Base-by-base conservation (phyloP, 139 green algal species). In the Chlorella sorokiniana region DNA sequence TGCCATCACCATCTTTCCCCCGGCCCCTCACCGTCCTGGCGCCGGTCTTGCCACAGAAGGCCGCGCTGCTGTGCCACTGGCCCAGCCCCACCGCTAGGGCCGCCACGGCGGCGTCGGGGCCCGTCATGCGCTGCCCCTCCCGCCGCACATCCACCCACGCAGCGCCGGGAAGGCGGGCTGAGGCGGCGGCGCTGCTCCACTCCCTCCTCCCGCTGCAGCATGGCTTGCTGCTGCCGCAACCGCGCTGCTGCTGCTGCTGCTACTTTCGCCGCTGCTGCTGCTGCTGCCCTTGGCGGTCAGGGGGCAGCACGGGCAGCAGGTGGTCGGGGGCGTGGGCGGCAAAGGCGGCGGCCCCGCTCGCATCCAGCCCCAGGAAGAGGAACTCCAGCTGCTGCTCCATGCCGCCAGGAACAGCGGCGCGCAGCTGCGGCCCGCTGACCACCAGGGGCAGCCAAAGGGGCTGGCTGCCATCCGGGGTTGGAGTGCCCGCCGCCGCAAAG, bases 31-130 rank as follows among this genome's bases (percentile, higher is more conserved):
- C 69, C 45, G 59, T 67, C n/a, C 44, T 69, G 3, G 31, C 40
- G 51, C 90, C 90, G 22, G 75, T 88, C 1, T 65, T 18, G 33
- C 65, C 42, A 65, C 84, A 86, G 69, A 89, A 92, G 1, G 76
- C 77, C 2, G 79, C 71, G 54, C 67, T 77, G 14, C 54, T 35
- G 81, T 92, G 81, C 89, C 89, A 94, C 29, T 61, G 29, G 18
- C 83, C 56, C 23, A 95, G 44, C 9, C 90, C 89, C 20, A 69
- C 79, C 0, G 91, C 89, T 2, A 87, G 79, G 0, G 86, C 92
- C 40, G 91, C 54, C 38, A 95, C 69, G 0, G 91, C 82, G 0
- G 92, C 92, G 44, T 95, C 89, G 2, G 70, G 64, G 14, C 69
- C 68, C 0, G 63, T 35, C 81, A 94, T 80, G 10, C 82, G 64